Percentiles rank a stretch among this genome's conserved stretches.
Evolutionary conservation across 306 rosid genomes (phyloP).

Genomic region (Medicago lupulina): DNA sequence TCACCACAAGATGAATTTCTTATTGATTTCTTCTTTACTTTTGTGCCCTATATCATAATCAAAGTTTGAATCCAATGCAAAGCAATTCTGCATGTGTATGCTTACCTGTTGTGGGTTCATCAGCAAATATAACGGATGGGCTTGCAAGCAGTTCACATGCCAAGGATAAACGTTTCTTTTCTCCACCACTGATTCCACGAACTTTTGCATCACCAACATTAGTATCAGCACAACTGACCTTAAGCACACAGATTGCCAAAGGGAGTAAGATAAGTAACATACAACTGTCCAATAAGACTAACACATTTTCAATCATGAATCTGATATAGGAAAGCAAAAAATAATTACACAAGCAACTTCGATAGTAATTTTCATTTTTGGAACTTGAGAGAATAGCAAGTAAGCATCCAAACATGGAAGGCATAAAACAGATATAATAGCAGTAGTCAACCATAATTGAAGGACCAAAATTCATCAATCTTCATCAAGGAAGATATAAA

Average conservation of each 20-base stretch:
- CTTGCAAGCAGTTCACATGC: slow-evolving; percentile 95
- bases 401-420: background rate
- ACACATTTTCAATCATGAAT: slow-evolving; percentile 35
- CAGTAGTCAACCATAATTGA: background rate
- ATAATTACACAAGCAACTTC: slow-evolving; percentile 27
- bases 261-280: slow-evolving; percentile 39
- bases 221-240: slow-evolving; percentile 92
- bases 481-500: background rate
- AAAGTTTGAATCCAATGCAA: slow-evolving; percentile 30
- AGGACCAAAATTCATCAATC: slow-evolving; percentile 13
- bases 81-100: slow-evolving; percentile 26
- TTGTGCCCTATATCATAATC: background rate
- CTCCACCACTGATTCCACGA: slow-evolving; percentile 93
- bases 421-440: background rate
- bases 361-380: slow-evolving; percentile 15
- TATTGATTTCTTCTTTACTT: background rate
- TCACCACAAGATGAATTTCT: background rate
- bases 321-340: slow-evolving; percentile 33
- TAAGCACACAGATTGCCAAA: slow-evolving; percentile 36
- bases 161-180: slow-evolving; percentile 87
- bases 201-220: slow-evolving; percentile 90
- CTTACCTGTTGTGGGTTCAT: slow-evolving; percentile 95
- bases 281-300: slow-evolving; percentile 2
- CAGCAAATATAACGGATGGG: slow-evolving; percentile 92
- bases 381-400: slow-evolving; percentile 14